Base-by-base conservation (phyloP, 495 filamentous ascomycete species). In the Aspergillus sclerotiicarbonarius region DNA sequence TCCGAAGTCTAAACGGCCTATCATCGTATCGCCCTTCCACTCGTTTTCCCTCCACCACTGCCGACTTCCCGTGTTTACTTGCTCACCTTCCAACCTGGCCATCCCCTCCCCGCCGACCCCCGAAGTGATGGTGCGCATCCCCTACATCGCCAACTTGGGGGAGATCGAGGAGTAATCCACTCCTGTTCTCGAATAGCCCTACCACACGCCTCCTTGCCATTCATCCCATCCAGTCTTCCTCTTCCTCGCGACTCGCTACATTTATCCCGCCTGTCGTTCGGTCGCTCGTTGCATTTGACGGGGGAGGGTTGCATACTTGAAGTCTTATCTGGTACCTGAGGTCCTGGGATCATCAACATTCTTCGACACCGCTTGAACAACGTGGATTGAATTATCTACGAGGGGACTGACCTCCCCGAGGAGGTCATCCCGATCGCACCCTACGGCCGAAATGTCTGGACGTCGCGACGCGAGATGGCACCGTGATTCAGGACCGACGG, bases 361-460 rank as follows among this genome's bases (percentile, higher is more conserved):
- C 53, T 47, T 41, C 20, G 43, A 19, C 9, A 51, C 37, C 30
- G 58, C 58, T 45, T 54, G 68, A 53, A 69, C 72, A 77, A 72
- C 70, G 74, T 74, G 74, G 74, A 76, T 75, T 72, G 64, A 69
- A 71, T 64, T 56, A 61, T 64, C 51, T 59, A 67, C 61, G 53
- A 70, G 72, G 74, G 73, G 73, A 70, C 68, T 76, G 75, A 73
- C 75, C 75, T 76, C 75, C 71, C 73, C 71, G 55, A 69, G 75
- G 75, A 75, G 75, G 75, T 77, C 73, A 74, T 75, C 71, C 73
- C 66, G 62, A 57, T 65, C 62, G 68, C 56, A 65, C 55, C 59
- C 59, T 45, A 66, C 59, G 64, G 54, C 54, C 67, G 65, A 63
- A 56, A 77, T 77, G 75, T 61, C 56, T 64, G 46, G 53, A 37